phyloP scores from a whole-genome alignment of 768 basidiomycete genomes.

The Panus rudis region DNA sequence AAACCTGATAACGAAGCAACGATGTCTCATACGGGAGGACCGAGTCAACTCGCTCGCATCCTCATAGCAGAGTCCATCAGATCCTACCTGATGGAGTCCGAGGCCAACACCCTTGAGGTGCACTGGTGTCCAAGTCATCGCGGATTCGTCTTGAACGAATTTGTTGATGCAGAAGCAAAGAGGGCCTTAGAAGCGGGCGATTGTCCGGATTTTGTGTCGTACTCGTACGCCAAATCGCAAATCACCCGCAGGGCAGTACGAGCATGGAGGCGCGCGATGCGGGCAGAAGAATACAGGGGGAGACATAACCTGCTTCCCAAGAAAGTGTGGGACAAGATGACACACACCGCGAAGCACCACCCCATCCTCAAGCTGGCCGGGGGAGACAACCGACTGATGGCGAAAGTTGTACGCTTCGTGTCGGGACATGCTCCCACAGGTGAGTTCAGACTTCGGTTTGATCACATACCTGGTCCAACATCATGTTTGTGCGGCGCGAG shows the following conservation, averaged over 20 bases:
- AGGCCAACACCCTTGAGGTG: background rate
- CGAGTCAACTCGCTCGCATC: background rate
- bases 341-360: background rate
- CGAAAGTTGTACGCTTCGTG: background rate
- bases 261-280: background rate
- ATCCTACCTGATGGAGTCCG: background rate
- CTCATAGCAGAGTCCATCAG: background rate
- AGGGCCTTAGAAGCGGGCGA: background rate
- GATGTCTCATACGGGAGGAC: background rate
- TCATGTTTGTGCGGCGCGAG: too few relatives aligned
- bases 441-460: background rate
- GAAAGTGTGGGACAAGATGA: background rate
- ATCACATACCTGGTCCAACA: too few relatives aligned
- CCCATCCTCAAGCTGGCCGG: background rate
- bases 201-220: background rate
- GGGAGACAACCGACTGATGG: background rate
- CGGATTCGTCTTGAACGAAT: background rate
- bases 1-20: too few relatives aligned
- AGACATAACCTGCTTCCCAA: too few relatives aligned
- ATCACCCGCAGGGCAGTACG: background rate
- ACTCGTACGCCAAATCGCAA: background rate
- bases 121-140: background rate
- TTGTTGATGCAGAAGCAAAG: background rate
- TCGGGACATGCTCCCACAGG: conserved; percentile 2
- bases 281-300: too few relatives aligned